A percentile compares a stretch with the other conserved stretches of the same genome.
Evolutionary conservation across 1,284 basidiomycete genomes (phyloP).

Genomic region (Leccinum insolens): DNA sequence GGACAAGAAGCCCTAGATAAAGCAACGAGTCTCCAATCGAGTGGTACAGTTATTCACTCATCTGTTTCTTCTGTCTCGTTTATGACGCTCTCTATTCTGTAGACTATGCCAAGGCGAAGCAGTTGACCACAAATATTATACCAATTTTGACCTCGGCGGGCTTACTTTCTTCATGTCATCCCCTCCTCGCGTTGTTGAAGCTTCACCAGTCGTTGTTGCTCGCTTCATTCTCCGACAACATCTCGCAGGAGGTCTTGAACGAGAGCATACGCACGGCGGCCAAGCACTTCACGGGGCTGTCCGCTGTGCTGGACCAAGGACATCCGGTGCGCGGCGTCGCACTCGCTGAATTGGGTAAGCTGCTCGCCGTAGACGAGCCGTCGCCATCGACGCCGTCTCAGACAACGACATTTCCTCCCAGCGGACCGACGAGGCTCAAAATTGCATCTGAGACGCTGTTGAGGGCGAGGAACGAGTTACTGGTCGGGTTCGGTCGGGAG

Average conservation of each 20-base stretch:
- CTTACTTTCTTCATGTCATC: constrained; percentile 66
- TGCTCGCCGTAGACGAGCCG: constrained; percentile 65
- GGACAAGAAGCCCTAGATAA: constrained; percentile 74
- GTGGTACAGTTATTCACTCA: constrained; percentile 42
- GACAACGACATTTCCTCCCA: too few species aligned
- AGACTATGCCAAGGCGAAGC: constrained; percentile 61
- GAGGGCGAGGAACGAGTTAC: too few species aligned
- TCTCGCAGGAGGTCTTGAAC: constrained; percentile 59
- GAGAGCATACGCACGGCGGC: constrained; percentile 62
- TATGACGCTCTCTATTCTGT: constrained; percentile 1
- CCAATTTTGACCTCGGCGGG: constrained; percentile 58
- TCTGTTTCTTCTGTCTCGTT: background rate
- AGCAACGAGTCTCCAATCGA: constrained; percentile 61
- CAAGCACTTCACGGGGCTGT: constrained; percentile 59
- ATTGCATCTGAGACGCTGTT: too few species aligned
- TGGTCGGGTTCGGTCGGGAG: too few species aligned
- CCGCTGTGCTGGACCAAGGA: constrained; percentile 57
- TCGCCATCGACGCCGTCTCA: too few species aligned
- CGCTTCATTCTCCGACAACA: constrained; percentile 41
- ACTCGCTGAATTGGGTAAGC: constrained; percentile 79
- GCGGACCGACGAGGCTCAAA: too few species aligned
- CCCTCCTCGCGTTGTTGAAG: constrained; percentile 74
- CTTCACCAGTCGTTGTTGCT: constrained; percentile 72
- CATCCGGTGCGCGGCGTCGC: constrained; percentile 83
- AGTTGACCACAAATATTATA: constrained; percentile 68